Base-by-base conservation (phyloP, 257 asterid genomes). In the Nicotiana knightiana region DNA sequence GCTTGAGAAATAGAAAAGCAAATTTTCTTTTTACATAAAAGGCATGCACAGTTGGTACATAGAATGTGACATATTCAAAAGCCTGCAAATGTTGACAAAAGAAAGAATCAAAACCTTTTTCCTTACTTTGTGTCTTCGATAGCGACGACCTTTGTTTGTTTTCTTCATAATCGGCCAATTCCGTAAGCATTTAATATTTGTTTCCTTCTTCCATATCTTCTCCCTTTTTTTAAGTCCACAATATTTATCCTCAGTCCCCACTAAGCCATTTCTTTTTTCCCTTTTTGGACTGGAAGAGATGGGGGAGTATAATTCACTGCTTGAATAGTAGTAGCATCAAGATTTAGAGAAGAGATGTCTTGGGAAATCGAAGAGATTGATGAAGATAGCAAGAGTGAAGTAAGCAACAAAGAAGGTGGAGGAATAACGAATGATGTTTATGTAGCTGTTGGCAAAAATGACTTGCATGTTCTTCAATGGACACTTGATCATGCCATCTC, bases 401-500 rank as follows among this genome's bases (percentile, higher is more conserved):
- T 79, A 32, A 81, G 32, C 8, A 78, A 21, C 71, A 78, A 35
- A 15, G 63, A 79, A 15, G 63, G 53, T 26, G 79, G 63, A 73
- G 79, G 63, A 26, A 58, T 51, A 35, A 75, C 53, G 26, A 51
- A 75, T 75, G 98, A 93, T 85, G 90, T 91, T 12, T 93, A 94
- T 86, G 89, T 94, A 67, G 95, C 95, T 48, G 97, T 93, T 77
- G 97, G 94, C 17, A 94, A 90, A 54, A 88, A 91, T 83, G 98
- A 94, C 82, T 76, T 89, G 85, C 92, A 91, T 66, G 91, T 93
- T 15, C 89, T 94, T 46, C 89, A 88, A 83, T 94, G 97, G 97
- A 92, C 92, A 17, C 89, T 94, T 54, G 93, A 91, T 81, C 92
- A 91, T 83, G 90, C 76, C 3, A 89, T 89, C 4, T 82, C 87